Base-by-base conservation (phyloP, 2,329 filamentous ascomycete species). In the Colletotrichum sp. region DNA sequence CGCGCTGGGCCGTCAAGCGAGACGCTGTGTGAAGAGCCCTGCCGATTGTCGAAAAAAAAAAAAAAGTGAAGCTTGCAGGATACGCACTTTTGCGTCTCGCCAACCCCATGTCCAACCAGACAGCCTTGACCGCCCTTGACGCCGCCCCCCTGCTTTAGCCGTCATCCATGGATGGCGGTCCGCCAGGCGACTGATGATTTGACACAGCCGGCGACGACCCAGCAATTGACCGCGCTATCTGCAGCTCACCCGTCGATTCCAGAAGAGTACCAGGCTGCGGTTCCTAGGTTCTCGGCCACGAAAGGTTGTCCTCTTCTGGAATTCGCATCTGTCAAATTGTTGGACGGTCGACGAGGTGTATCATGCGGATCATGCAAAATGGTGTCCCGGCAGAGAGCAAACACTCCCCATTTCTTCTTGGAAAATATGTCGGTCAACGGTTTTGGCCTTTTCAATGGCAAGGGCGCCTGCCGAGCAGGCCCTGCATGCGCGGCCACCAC, bases 351-450 rank as follows among this genome's bases (percentile, higher is more conserved):
- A 64, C 34, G 27, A 61, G 70, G 34, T 65, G 71, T 64, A 69
- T 55, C 27, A 48, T 65, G 64, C 64, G 36, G 74, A 67, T 28
- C 48, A 59, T 27, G 22, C 64, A 52, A 76, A 48, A 73, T 64
- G 59, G 69, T 60, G 22, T 61, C 68, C 57, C 65, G 25, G 70
- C 65, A 74, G 63, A 75, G 44, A 30, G 69, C 73, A 75, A 59
- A 75, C 57, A 32, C 27, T 36, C 59, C 57, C 30, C 52, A 34
- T 71, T 34, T 59, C 57, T 39, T 69, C 65, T 65, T 63, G 64
- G 57, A 68, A 74, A 74, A 55, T 55, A 25, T 76, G 74, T 65
- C 74, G 74, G 74, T 65, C 74, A 60, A 76, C 64, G 65, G 9
- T 73, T 73, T 69, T 36, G 74, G 70, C 48, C 48, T 65, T 76